phyloP scores from a whole-genome alignment of 306 rosid species.

The Prunus salicina region DNA sequence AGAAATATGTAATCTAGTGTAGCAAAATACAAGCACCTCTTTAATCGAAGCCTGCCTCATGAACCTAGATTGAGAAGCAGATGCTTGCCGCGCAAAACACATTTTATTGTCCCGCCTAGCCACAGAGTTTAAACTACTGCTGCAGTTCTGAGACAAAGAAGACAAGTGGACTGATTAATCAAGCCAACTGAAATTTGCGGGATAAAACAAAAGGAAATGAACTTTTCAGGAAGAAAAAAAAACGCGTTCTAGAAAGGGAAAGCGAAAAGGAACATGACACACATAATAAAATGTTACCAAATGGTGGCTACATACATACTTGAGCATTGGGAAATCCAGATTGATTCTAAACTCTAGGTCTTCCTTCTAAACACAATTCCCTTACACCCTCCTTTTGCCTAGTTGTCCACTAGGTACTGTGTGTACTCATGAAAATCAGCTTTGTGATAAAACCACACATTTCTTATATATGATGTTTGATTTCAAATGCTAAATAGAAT shows the following conservation, averaged over 20 bases:
- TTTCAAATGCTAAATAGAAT: too few relatives aligned
- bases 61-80: slow-evolving; percentile 53
- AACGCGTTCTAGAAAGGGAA: not conserved
- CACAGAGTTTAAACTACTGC: slow-evolving; percentile 50
- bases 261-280: not conserved
- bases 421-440: not conserved
- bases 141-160: slow-evolving; percentile 48
- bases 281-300: too few relatives aligned
- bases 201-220: not conserved
- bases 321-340: not conserved
- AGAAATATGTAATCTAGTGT: slow-evolving; percentile 3
- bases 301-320: not conserved
- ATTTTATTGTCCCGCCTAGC: slow-evolving; percentile 48
- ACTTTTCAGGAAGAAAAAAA: not conserved
- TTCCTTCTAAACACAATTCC: not conserved
- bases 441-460: not conserved
- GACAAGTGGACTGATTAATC: slow-evolving; percentile 13
- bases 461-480: too few relatives aligned
- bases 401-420: not conserved
- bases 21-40: slow-evolving; percentile 40
- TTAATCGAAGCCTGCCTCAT: slow-evolving; percentile 55
- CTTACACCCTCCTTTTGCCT: not conserved
- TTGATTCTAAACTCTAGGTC: not conserved
- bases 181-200: slow-evolving; percentile 5
- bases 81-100: slow-evolving; percentile 63